These are phyloP conservation scores for Cryphonectria carpinicola DNA, from an alignment of 2,329 filamentous ascomycete species.

Conservation along the genomic window DNA sequence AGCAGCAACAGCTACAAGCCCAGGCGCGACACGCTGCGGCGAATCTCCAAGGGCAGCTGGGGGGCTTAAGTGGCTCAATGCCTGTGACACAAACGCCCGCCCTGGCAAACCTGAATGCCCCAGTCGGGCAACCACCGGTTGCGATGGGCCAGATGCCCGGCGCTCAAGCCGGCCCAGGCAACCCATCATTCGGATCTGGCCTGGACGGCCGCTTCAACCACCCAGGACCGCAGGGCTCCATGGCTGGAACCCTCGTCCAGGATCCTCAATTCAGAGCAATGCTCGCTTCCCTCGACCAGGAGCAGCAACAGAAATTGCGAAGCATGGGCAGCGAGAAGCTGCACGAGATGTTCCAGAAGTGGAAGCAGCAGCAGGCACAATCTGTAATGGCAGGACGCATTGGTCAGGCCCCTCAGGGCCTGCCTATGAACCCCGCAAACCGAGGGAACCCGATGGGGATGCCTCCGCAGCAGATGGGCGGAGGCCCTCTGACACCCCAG, in stretches of 20 bases:
- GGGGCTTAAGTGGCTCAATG: constrained; percentile 53
- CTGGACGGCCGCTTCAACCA: constrained; percentile 60
- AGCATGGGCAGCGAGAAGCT: constrained; percentile 53
- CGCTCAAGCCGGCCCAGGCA: constrained; percentile 49
- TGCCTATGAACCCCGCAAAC: constrained; percentile 29
- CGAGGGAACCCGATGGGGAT: constrained; percentile 26
- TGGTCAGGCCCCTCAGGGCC: constrained; percentile 32
- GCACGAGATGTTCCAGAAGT: constrained; percentile 55
- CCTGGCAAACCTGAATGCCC: constrained; percentile 62
- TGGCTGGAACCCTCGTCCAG: constrained; percentile 42
- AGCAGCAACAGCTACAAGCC: constrained; percentile 38
- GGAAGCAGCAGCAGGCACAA: constrained; percentile 42
- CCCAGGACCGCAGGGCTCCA: constrained; percentile 43
- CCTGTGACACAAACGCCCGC: constrained; percentile 61
- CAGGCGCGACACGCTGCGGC: constrained; percentile 51
- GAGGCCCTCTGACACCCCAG: constrained; percentile 23
- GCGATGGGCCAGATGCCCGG: constrained; percentile 48
- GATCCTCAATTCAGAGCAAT: constrained; percentile 47
- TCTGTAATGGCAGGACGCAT: constrained; percentile 34
- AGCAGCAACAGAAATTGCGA: constrained; percentile 50
- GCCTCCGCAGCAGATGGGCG: constrained; percentile 29
- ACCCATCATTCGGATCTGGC: constrained; percentile 53
- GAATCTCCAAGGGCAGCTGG: constrained; percentile 60
- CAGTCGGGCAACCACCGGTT: constrained; percentile 51
- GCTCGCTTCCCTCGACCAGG: constrained; percentile 49